phyloP scores from a whole-genome alignment of 805 yeast genomes.

The Saccharomycopsis amapae region DNA sequence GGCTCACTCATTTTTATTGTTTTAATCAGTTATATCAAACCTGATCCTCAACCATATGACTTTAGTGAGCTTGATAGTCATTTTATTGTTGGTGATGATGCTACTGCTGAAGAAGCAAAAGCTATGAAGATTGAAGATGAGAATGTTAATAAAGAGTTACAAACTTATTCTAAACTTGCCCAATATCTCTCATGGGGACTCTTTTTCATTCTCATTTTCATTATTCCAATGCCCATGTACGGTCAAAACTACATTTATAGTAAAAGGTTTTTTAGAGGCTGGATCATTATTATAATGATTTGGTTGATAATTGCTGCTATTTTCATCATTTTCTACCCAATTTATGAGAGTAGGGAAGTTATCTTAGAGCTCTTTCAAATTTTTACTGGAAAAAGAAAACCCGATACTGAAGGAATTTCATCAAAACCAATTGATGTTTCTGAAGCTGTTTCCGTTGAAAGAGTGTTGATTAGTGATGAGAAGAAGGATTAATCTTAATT shows the following conservation, averaged over 20 bases:
- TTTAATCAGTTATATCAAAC: constrained; percentile 21
- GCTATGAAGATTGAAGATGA: constrained; percentile 25
- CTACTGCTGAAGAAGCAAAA: constrained; percentile 28
- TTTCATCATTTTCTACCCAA: constrained; percentile 29
- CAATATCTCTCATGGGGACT: constrained; percentile 24
- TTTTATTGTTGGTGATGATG: constrained; percentile 31
- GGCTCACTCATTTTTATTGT: constrained; percentile 32
- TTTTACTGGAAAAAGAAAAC: constrained; percentile 21
- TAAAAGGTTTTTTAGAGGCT: constrained; percentile 29
- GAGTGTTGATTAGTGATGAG: background rate
- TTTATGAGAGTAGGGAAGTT: constrained; percentile 30
- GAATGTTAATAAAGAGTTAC: constrained; percentile 23
- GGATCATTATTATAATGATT: constrained; percentile 31
- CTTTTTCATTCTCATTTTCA: constrained; percentile 26
- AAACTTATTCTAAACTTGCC: constrained; percentile 26
- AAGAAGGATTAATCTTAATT: background rate
- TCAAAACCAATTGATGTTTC: background rate
- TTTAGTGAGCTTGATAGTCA: constrained; percentile 26
- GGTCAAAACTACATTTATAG: constrained; percentile 30
- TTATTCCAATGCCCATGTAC: constrained; percentile 31
- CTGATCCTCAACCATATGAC: constrained; percentile 27
- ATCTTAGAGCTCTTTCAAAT: constrained; percentile 20
- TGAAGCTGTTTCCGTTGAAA: background rate
- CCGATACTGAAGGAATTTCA: background rate
- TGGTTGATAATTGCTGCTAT: constrained; percentile 30